phyloP scores from a whole-genome alignment of 2,329 filamentous ascomycete genomes.

The Cladosporium sp. region DNA sequence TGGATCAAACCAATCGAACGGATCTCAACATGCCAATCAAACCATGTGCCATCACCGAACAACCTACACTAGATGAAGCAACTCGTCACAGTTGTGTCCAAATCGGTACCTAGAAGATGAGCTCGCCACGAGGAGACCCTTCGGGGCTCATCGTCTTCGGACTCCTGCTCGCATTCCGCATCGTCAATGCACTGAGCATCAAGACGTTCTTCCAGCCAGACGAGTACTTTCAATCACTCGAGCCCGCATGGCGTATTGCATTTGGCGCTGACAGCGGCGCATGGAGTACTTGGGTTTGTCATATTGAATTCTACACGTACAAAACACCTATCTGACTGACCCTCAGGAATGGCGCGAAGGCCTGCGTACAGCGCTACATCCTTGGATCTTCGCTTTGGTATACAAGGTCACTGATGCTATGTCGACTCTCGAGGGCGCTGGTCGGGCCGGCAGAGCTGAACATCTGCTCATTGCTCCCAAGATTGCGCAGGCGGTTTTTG shows the following conservation, averaged over 20 bases:
- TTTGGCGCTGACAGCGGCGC: constrained; percentile 75
- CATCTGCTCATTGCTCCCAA: constrained; percentile 71
- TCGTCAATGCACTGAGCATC: constrained; percentile 73
- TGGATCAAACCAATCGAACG: too few relatives aligned
- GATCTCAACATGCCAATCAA: too few relatives aligned
- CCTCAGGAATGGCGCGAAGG: constrained; percentile 85
- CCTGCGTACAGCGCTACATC: constrained; percentile 86
- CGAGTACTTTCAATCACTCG: constrained; percentile 93
- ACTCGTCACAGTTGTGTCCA: too few relatives aligned
- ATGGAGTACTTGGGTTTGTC: constrained; percentile 88
- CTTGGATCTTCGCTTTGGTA: constrained; percentile 73
- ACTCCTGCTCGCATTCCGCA: constrained; percentile 61
- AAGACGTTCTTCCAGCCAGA: constrained; percentile 97
- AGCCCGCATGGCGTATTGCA: constrained; percentile 86
- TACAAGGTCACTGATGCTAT: constrained; percentile 62
- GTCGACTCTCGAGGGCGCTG: constrained; percentile 52
- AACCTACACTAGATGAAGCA: too few relatives aligned
- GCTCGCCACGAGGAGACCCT: neutral
- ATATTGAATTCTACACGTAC: neutral
- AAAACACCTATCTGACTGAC: neutral
- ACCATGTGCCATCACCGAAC: too few relatives aligned
- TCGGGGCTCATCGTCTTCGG: constrained; percentile 18
- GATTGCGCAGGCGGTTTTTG: constrained; percentile 69
- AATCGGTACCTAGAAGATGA: too few relatives aligned
- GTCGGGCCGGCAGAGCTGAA: constrained; percentile 56